A percentile compares a stretch with the other conserved stretches of the same genome.
These are phyloP conservation scores for Vigna trinervia DNA, from an alignment of 306 rosid genomes.

Conservation along the genomic window DNA sequence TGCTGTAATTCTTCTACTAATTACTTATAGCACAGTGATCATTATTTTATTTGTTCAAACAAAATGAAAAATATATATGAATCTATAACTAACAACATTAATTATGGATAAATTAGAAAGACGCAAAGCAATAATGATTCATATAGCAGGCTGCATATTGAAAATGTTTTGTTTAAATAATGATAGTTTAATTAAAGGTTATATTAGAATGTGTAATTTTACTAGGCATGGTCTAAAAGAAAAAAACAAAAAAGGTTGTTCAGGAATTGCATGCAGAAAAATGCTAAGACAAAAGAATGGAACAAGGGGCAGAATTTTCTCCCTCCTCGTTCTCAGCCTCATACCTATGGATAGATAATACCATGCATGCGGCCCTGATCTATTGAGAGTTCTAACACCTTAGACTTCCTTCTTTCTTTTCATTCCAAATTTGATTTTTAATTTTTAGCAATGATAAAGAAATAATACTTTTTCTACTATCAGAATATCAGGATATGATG, in stretches of 20 bases:
- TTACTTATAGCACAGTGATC: not conserved
- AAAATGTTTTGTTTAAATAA: conserved; percentile 17
- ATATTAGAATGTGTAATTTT: conserved; percentile 1
- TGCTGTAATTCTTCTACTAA: not conserved
- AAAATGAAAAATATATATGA: too few species aligned
- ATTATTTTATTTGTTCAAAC: too few species aligned
- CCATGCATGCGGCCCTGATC: conserved; percentile 54
- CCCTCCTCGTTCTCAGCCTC: not conserved
- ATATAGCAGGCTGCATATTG: not conserved
- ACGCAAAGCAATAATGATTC: conserved; percentile 4
- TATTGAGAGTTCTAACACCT: conserved; percentile 39
- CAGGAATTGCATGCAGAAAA: conserved; percentile 40
- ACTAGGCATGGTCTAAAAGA: conserved; percentile 29
- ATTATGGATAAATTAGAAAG: not conserved
- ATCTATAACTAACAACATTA: not conserved
- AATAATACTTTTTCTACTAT: too few species aligned
- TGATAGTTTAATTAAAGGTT: not conserved
- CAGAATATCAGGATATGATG: not conserved
- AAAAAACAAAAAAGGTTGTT: conserved; percentile 28
- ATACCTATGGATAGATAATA: conserved; percentile 38
- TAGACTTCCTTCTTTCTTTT: conserved; percentile 34
- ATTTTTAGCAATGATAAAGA: not conserved
- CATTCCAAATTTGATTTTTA: not conserved
- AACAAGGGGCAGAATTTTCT: conserved; percentile 17
- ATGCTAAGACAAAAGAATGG: conserved; percentile 18